These are phyloP conservation scores for Hyaloperonospora arabidopsidis DNA, from an alignment of 352 stramenopile genomes.

Conservation along the genomic window DNA sequence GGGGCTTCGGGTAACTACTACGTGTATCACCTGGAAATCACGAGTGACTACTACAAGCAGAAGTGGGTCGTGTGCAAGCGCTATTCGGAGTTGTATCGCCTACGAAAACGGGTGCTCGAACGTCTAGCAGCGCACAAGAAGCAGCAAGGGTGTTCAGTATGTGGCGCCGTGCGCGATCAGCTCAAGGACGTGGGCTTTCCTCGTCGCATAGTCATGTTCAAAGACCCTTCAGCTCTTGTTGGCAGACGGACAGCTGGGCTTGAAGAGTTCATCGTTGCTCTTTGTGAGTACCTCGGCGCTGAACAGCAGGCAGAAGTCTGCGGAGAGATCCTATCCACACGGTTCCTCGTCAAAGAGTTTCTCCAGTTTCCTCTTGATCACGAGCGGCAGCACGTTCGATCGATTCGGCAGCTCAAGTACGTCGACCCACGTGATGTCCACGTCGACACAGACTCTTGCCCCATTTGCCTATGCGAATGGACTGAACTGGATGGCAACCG, in stretches of 20 bases:
- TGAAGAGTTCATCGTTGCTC: conserved; percentile 69
- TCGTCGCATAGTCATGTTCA: conserved; percentile 64
- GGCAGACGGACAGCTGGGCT: conserved; percentile 50
- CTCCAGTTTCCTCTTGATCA: conserved; percentile 76
- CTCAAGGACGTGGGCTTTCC: conserved; percentile 72
- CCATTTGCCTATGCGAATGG: conserved; percentile 82
- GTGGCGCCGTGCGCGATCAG: conserved; percentile 42
- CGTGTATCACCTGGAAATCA: conserved; percentile 82
- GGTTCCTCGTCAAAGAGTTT: conserved; percentile 79
- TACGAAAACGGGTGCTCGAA: conserved; percentile 65
- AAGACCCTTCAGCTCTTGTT: conserved; percentile 57
- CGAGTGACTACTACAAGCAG: conserved; percentile 84
- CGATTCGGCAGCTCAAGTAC: conserved; percentile 79
- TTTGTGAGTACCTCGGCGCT: conserved; percentile 60
- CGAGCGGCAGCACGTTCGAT: conserved; percentile 72
- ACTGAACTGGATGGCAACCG: conserved; percentile 74
- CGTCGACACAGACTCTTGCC: conserved; percentile 73
- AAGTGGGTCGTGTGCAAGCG: conserved; percentile 86
- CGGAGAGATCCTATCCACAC: conserved; percentile 50
- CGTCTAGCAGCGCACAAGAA: conserved; percentile 58
- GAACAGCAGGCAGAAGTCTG: conserved; percentile 51
- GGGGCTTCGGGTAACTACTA: conserved; percentile 73
- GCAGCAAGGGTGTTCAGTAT: conserved; percentile 38
- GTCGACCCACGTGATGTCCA: conserved; percentile 74
- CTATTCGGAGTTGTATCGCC: conserved; percentile 79